Conservation (phyloP, 2,329 filamentous ascomycete species). For the Neonectria hederae region DNA sequence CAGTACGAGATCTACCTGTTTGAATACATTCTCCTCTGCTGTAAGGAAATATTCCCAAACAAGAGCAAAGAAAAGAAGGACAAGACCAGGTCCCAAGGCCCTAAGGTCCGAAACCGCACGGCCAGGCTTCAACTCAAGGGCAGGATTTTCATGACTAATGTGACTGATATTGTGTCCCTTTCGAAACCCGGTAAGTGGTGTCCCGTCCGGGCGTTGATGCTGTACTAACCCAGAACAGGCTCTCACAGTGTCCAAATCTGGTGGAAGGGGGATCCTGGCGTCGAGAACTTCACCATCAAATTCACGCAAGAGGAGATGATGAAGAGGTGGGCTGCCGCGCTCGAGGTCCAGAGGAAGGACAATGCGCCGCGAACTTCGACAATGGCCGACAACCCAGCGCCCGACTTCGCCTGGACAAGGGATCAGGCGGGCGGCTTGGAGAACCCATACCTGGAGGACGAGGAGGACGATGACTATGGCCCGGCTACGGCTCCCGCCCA, state of each 20-base stretch:
- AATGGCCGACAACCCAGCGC: constrained; percentile 62
- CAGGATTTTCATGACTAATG: constrained; percentile 98
- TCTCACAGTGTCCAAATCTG: constrained; percentile 97
- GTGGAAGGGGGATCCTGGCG: constrained; percentile 96
- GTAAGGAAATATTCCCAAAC: constrained; percentile 90
- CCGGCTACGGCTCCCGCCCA: constrained; percentile 49
- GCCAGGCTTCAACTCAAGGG: constrained; percentile 94
- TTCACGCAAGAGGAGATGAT: constrained; percentile 92
- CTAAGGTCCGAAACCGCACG: constrained; percentile 70
- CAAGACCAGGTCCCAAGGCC: constrained; percentile 63
- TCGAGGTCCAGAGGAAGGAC: constrained; percentile 79
- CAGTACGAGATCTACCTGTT: constrained; percentile 99
- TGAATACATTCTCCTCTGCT: constrained; percentile 92
- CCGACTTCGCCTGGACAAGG: constrained; percentile 84
- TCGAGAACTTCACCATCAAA: constrained; percentile 95
- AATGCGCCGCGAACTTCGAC: constrained; percentile 60
- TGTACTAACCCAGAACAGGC: constrained; percentile 61
- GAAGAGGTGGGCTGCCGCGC: constrained; percentile 87
- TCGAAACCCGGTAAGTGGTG: constrained; percentile 80
- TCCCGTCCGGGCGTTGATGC: constrained; percentile 1
- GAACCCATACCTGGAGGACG: constrained; percentile 79
- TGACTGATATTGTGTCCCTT: constrained; percentile 90
- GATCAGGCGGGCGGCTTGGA: constrained; percentile 72
- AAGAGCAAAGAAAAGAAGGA: constrained; percentile 84
- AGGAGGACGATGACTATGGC: constrained; percentile 67